Percentiles rank a stretch among this genome's conserved stretches.
Conservation (phyloP, 2,329 filamentous ascomycete genomes). For the Cercospora sp. region DNA sequence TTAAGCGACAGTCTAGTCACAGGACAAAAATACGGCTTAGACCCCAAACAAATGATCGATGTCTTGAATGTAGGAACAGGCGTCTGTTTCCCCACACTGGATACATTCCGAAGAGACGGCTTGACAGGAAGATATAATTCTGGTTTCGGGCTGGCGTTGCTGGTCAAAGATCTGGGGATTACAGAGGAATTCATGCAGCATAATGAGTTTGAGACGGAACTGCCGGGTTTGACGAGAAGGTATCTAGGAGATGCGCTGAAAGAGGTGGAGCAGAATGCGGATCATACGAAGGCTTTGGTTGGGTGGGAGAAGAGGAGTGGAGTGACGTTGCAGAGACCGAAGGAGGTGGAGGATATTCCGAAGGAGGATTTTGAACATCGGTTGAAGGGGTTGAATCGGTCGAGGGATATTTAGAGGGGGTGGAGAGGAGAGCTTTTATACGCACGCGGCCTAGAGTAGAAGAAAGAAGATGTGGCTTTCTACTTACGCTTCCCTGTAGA, state of each 20-base stretch:
- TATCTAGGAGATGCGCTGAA: slow-evolving; percentile 39
- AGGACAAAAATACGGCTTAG: slow-evolving; percentile 41
- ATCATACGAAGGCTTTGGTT: slow-evolving; percentile 40
- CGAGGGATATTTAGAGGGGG: slow-evolving; percentile 14
- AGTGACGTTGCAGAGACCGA: slow-evolving; percentile 36
- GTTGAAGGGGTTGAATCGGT: slow-evolving; percentile 30
- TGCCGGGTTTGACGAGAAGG: slow-evolving; percentile 35
- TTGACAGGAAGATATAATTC: slow-evolving; percentile 35
- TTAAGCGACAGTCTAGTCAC: slow-evolving; percentile 37
- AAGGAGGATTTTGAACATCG: slow-evolving; percentile 33
- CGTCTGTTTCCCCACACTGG: slow-evolving; percentile 41
- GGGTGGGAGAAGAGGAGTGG: slow-evolving; percentile 42
- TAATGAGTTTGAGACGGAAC: slow-evolving; percentile 36
- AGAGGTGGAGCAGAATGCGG: slow-evolving; percentile 35
- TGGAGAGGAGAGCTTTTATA: not conserved
- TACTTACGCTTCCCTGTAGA: not conserved
- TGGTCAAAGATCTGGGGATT: slow-evolving; percentile 42
- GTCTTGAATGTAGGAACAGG: slow-evolving; percentile 46
- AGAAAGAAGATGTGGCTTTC: not conserved
- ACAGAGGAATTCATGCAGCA: slow-evolving; percentile 40
- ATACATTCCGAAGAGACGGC: slow-evolving; percentile 33
- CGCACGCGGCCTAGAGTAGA: not conserved
- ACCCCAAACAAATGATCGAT: slow-evolving; percentile 44
- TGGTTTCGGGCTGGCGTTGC: slow-evolving; percentile 40
- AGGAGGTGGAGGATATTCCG: slow-evolving; percentile 29